These are phyloP conservation scores for Oxyria digyna DNA, from an alignment of 148 eudicot species.

Conservation along the genomic window DNA sequence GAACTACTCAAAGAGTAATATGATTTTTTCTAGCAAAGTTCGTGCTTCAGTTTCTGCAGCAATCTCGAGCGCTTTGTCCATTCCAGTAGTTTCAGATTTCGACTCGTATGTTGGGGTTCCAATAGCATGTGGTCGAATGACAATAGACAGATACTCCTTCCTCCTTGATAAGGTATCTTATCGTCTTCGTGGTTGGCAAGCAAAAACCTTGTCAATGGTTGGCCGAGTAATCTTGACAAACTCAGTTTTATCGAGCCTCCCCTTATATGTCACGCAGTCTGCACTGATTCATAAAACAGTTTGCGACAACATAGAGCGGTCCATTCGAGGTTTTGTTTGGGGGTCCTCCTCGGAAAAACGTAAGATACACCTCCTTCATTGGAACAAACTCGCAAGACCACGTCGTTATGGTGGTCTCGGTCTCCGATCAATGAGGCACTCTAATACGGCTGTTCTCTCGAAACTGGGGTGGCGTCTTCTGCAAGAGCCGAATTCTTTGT, in stretches of 20 bases:
- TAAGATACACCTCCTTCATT: background rate
- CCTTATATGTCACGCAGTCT: background rate
- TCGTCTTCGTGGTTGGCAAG: background rate
- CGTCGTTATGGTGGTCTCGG: background rate
- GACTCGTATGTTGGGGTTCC: background rate
- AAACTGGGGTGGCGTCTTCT: background rate
- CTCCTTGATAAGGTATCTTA: background rate
- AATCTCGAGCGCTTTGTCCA: no score
- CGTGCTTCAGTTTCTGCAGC: background rate
- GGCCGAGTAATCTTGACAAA: background rate
- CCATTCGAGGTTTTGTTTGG: background rate
- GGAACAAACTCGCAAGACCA: background rate
- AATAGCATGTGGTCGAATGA: background rate
- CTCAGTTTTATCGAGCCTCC: background rate
- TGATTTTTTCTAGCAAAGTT: background rate
- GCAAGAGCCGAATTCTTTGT: background rate
- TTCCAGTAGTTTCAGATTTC: background rate
- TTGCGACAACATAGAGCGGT: background rate
- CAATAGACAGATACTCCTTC: background rate
- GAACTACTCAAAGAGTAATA: background rate
- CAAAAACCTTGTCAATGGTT: background rate
- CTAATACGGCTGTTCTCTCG: background rate
- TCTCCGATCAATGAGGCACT: background rate
- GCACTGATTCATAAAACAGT: background rate
- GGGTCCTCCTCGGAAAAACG: background rate